phyloP scores from a whole-genome alignment of 2,329 filamentous ascomycete species.

The Alternaria incomplexa region DNA sequence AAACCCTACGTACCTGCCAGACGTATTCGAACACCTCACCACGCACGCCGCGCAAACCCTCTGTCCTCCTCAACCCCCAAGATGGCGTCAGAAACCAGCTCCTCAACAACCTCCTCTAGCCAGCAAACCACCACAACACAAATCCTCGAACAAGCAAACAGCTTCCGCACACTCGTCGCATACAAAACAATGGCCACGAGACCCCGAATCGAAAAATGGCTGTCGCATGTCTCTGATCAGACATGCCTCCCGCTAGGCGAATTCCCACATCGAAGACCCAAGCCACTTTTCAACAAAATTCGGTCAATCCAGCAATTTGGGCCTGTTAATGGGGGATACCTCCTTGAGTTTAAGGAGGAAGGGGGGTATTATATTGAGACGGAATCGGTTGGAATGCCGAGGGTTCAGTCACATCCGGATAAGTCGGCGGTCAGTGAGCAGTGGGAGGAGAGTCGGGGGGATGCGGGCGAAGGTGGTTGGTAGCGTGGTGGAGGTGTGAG shows the following conservation, averaged over 20 bases:
- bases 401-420: too few species aligned
- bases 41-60: neutral
- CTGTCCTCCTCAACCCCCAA: neutral
- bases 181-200: neutral
- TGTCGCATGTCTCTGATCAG: neutral
- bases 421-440: neutral
- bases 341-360: neutral
- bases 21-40: neutral
- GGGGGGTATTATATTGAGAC: neutral
- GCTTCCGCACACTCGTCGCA: neutral
- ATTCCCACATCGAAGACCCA: neutral
- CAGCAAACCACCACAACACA: neutral
- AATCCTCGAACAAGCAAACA: neutral
- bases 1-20: neutral
- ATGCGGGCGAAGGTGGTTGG: fast-evolving
- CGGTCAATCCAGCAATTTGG: neutral
- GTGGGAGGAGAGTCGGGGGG: neutral
- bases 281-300: fast-evolving
- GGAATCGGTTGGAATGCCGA: too few species aligned
- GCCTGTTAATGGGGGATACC: neutral
- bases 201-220: neutral
- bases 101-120: neutral
- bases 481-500: neutral
- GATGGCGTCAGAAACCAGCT: neutral
- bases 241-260: neutral